Evolutionary conservation across 2,329 filamentous ascomycete species (phyloP).

Genomic region (Stagonosporopsis cucurbitacearum): DNA sequence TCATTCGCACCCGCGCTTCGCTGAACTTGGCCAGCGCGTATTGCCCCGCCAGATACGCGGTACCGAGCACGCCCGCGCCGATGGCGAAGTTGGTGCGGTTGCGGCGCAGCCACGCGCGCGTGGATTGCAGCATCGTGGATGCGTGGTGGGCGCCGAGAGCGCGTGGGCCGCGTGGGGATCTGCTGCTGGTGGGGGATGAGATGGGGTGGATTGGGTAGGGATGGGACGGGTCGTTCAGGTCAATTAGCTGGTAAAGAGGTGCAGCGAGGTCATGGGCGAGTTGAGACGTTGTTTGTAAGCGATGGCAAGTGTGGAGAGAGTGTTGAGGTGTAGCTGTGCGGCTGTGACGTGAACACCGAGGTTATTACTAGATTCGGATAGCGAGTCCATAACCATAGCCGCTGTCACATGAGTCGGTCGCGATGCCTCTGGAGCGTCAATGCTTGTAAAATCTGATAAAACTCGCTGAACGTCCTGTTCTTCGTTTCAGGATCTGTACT

Average conservation of each 20-base stretch:
- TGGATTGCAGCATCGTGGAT: slow-evolving; percentile 67
- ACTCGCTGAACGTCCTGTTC: not conserved
- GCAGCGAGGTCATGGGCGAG: not conserved
- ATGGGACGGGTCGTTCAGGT: not conserved
- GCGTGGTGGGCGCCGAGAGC: not conserved
- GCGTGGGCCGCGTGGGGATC: slow-evolving; percentile 2
- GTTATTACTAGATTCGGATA: not conserved
- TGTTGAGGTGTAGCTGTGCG: not conserved
- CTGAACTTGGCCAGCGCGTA: slow-evolving; percentile 92
- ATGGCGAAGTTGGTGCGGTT: slow-evolving; percentile 90
- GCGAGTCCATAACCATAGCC: not conserved
- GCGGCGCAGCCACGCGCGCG: slow-evolving; percentile 88
- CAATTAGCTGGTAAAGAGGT: not conserved
- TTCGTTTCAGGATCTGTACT: not conserved
- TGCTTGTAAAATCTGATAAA: not conserved
- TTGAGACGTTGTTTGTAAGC: not conserved
- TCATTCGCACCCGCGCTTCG: slow-evolving; percentile 95
- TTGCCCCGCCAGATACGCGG: slow-evolving; percentile 88
- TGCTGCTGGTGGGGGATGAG: not conserved
- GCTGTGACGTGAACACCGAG: not conserved
- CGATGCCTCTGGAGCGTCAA: not conserved
- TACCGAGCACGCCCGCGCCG: slow-evolving; percentile 84
- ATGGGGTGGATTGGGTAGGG: not conserved
- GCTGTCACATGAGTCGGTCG: not conserved
- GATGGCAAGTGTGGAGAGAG: not conserved